A percentile compares a stretch with the other conserved stretches of the same genome.
Conservation (phyloP, 169 alveolate genomes). For the Plasmodium malariae region DNA sequence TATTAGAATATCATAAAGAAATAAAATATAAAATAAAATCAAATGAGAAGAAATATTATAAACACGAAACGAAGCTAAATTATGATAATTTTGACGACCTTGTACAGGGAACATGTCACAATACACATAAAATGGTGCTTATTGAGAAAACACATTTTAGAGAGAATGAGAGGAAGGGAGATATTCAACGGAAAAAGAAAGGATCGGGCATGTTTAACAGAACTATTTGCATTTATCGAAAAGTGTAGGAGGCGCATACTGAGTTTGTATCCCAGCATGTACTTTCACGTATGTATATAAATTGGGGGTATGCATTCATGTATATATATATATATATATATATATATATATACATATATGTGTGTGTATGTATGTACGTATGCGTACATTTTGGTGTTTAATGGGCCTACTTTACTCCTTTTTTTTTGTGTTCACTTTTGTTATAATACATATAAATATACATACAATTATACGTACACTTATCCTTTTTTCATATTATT, state of each 20-base stretch:
- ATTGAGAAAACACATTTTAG: slow-evolving; percentile 19
- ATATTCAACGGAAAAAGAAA: neutral
- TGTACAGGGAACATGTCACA: slow-evolving; percentile 28
- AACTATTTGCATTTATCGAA: slow-evolving; percentile 29
- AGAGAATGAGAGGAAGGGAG: neutral
- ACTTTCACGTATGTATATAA: neutral
- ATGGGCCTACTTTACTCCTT: neutral
- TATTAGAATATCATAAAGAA: slow-evolving; percentile 57
- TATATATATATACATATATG: neutral
- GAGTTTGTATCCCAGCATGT: too few species aligned
- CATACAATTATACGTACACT: too few species aligned
- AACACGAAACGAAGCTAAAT: slow-evolving; percentile 17
- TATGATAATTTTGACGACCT: slow-evolving; percentile 45
- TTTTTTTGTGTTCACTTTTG: neutral
- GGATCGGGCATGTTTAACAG: slow-evolving; percentile 52
- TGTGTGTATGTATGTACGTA: neutral
- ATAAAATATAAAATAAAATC: slow-evolving; percentile 45
- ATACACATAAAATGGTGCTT: slow-evolving; percentile 9
- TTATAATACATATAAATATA: too few species aligned
- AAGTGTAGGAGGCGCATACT: slow-evolving; percentile 5
- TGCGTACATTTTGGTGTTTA: neutral
- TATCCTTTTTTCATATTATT: too few species aligned
- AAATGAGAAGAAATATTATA: slow-evolving; percentile 21
- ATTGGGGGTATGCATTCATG: neutral
- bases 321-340: slow-evolving; percentile 7